These are phyloP conservation scores for Lactifluus rugatus DNA, from an alignment of 768 basidiomycete genomes.

Conservation along the genomic window DNA sequence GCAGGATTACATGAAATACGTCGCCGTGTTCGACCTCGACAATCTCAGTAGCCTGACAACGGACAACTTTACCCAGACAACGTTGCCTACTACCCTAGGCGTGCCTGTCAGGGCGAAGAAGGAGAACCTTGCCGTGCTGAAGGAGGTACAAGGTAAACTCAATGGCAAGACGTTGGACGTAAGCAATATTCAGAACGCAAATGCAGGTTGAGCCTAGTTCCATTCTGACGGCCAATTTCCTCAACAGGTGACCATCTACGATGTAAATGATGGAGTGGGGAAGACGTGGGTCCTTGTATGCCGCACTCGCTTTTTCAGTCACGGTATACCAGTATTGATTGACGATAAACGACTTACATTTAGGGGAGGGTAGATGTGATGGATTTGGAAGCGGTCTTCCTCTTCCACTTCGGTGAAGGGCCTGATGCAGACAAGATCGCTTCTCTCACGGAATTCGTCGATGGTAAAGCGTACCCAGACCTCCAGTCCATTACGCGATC, in stretches of 20 bases:
- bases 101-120: background rate
- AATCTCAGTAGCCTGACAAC: background rate
- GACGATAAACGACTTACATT: background rate
- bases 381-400: background rate
- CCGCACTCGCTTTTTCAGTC: background rate
- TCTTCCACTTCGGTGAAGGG: background rate
- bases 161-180: background rate
- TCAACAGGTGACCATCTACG: background rate
- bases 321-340: background rate
- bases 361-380: background rate
- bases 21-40: background rate
- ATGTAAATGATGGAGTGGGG: background rate
- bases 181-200: background rate
- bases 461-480: background rate
- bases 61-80: background rate
- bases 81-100: background rate
- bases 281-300: background rate
- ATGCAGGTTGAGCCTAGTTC: background rate
- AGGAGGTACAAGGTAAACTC: background rate
- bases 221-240: background rate
- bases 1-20: background rate
- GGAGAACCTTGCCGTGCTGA: background rate
- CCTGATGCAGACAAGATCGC: background rate
- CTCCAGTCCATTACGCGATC: background rate
- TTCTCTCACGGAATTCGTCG: background rate